These are phyloP conservation scores for Anisogramma anomala DNA, from an alignment of 2,329 filamentous ascomycete species.

Conservation along the genomic window DNA sequence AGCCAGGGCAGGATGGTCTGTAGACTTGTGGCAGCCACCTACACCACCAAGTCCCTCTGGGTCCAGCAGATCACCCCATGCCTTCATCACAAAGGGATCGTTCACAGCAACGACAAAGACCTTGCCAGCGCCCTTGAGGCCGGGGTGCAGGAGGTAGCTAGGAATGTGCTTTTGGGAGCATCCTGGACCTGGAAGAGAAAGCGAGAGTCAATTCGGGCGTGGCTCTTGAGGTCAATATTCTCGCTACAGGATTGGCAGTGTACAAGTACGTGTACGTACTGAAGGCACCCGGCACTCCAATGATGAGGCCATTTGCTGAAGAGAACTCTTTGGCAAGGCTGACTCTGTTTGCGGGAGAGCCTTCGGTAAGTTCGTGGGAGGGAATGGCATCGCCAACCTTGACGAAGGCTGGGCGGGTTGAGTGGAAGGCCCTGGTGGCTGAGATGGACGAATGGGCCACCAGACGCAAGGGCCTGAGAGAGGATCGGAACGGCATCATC, in stretches of 20 bases:
- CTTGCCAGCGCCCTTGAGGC: conserved; percentile 66
- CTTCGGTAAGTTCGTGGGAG: conserved; percentile 64
- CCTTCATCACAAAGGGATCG: conserved; percentile 94
- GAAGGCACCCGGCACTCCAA: conserved; percentile 77
- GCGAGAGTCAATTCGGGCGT: background rate
- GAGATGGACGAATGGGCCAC: conserved; percentile 9
- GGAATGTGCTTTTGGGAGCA: conserved; percentile 63
- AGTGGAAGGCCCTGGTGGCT: conserved; percentile 45
- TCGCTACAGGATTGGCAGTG: too few relatives aligned
- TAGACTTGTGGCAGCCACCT: conserved; percentile 28
- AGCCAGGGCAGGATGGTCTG: background rate
- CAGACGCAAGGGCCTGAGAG: conserved; percentile 8
- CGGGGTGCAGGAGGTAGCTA: conserved; percentile 70
- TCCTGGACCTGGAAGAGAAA: conserved; percentile 22
- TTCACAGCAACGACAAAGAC: conserved; percentile 91
- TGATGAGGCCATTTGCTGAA: conserved; percentile 63
- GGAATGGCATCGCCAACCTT: conserved; percentile 72
- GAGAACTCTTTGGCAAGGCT: conserved; percentile 68
- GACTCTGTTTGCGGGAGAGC: conserved; percentile 84
- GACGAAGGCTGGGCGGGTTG: conserved; percentile 51
- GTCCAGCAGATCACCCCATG: conserved; percentile 71
- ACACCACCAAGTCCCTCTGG: conserved; percentile 64
- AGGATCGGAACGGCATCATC: conserved; percentile 12
- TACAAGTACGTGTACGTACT: too few relatives aligned
- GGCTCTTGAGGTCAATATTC: too few relatives aligned